These are phyloP conservation scores for Boechera divaricarpa DNA, from an alignment of 345 rosid genomes.

Conservation along the genomic window DNA sequence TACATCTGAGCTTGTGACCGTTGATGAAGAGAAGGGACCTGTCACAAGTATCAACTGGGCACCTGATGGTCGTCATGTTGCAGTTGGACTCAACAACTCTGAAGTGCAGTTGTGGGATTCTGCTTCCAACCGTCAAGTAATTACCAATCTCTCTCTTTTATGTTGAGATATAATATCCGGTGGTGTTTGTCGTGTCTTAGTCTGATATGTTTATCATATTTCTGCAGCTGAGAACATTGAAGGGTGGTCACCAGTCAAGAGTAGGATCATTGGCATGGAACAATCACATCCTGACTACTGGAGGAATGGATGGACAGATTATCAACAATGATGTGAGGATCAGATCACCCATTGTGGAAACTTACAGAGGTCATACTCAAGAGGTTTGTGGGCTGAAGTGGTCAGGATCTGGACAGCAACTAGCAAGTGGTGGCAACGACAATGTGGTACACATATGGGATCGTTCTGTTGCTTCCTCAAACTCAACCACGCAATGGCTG, in stretches of 20 bases:
- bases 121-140: constrained; percentile 28
- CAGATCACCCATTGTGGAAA: constrained; percentile 50
- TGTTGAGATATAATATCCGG: not conserved
- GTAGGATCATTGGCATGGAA: constrained; percentile 54
- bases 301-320: constrained; percentile 56
- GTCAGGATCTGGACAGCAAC: constrained; percentile 60
- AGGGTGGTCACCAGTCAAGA: constrained; percentile 51
- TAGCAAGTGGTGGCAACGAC: constrained; percentile 58
- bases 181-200: not conserved
- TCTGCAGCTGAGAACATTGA: constrained; percentile 42
- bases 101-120: constrained; percentile 45
- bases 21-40: constrained; percentile 53
- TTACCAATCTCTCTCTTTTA: not conserved
- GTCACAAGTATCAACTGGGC: constrained; percentile 46
- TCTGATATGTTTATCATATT: not conserved
- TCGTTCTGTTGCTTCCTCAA: constrained; percentile 50
- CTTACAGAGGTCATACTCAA: constrained; percentile 55
- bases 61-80: constrained; percentile 46
- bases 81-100: constrained; percentile 45
- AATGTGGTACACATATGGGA: constrained; percentile 57
- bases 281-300: constrained; percentile 49
- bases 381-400: constrained; percentile 62
- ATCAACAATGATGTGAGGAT: constrained; percentile 54
- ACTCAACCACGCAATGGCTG: constrained; percentile 47
- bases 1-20: constrained; percentile 56